These are phyloP conservation scores for Trichopus zeylanicus DNA, from an alignment of 116 monocot species.

Conservation along the genomic window DNA sequence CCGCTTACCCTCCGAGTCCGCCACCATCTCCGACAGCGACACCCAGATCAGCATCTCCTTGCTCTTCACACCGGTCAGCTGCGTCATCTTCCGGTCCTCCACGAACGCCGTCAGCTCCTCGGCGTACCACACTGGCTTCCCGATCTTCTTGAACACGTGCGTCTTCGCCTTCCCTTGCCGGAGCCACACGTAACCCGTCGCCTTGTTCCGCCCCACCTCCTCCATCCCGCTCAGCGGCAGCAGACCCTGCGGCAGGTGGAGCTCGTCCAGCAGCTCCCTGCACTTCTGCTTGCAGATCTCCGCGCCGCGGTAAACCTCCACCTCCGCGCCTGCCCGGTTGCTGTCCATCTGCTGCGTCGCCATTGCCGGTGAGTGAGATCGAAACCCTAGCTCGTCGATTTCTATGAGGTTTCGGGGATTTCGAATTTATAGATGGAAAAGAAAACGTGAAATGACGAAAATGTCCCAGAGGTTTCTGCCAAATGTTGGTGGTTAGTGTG, in stretches of 20 bases:
- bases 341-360: conserved; percentile 18
- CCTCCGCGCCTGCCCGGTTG: conserved; percentile 47
- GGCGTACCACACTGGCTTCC: conserved; percentile 23
- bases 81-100: conserved; percentile 38
- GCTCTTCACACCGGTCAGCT: conserved; percentile 37
- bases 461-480: no score
- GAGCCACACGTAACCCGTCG: conserved; percentile 57
- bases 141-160: conserved; percentile 38
- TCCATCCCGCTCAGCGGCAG: conserved; percentile 37
- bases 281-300: conserved; percentile 40
- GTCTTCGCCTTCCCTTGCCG: conserved; percentile 28
- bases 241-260: conserved; percentile 48
- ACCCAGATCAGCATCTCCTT: conserved; percentile 51
- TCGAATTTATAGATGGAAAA: background rate
- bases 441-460: background rate
- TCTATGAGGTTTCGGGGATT: background rate
- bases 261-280: conserved; percentile 29
- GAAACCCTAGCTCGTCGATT: background rate
- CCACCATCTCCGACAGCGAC: conserved; percentile 29
- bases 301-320: conserved; percentile 40
- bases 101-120: conserved; percentile 44
- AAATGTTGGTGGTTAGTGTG: no score
- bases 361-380: conserved; percentile 2
- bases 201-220: conserved; percentile 53
- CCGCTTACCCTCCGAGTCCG: conserved; percentile 15